These are phyloP conservation scores for Tilletiaria anomala DNA, from an alignment of 1,284 basidiomycete genomes.

Conservation along the genomic window DNA sequence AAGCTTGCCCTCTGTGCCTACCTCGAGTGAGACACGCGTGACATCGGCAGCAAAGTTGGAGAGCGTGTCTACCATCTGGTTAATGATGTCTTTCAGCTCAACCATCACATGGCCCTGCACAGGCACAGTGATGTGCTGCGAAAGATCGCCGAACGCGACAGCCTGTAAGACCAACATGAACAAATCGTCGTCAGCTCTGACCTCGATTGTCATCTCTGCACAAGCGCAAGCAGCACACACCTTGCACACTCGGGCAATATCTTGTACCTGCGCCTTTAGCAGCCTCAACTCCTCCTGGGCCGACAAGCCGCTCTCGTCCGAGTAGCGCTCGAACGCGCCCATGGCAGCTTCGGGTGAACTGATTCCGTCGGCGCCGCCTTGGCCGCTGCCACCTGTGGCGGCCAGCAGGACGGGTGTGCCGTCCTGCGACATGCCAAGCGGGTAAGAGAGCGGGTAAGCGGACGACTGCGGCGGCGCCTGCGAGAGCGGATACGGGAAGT, in stretches of 20 bases:
- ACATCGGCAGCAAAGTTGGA: constrained; percentile 87
- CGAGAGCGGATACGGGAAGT: constrained; percentile 34
- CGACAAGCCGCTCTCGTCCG: constrained; percentile 36
- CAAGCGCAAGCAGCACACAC: constrained; percentile 16
- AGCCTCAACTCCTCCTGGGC: constrained; percentile 64
- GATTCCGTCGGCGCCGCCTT: background rate
- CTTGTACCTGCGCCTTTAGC: constrained; percentile 76
- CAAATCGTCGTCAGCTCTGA: no score
- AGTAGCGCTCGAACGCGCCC: constrained; percentile 33
- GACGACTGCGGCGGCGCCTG: constrained; percentile 28
- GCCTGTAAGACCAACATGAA: no score
- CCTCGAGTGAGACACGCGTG: constrained; percentile 80
- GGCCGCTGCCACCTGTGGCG: background rate
- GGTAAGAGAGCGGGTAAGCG: constrained; percentile 35
- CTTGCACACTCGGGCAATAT: constrained; percentile 81
- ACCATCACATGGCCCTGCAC: constrained; percentile 95
- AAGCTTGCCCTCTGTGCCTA: constrained; percentile 41
- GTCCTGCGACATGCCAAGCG: constrained; percentile 32
- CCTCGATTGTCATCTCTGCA: background rate
- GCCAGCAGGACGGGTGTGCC: constrained; percentile 28
- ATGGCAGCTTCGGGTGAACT: constrained; percentile 9
- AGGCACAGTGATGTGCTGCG: constrained; percentile 88
- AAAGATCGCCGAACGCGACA: constrained; percentile 81
- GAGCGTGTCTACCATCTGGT: constrained; percentile 75
- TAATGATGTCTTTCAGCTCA: constrained; percentile 94